Evolutionary conservation across 805 yeast species (phyloP).

Genomic region (Torulaspora delbrueckii): DNA sequence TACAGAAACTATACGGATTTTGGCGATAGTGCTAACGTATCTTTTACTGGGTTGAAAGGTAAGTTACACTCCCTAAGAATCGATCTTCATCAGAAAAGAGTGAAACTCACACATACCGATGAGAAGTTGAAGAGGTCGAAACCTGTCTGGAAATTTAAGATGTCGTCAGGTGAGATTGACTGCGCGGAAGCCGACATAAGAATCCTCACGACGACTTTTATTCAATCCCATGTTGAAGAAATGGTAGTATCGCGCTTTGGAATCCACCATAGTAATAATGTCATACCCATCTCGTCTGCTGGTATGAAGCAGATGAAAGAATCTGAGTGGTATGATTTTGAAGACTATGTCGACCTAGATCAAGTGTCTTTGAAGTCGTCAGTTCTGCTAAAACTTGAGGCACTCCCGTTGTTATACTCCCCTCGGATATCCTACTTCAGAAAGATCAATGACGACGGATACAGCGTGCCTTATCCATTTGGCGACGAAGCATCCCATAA

Average conservation of each 20-base stretch:
- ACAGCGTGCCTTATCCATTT: conserved; percentile 50
- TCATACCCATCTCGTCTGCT: conserved; percentile 5
- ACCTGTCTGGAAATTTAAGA: conserved; percentile 48
- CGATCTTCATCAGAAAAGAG: conserved; percentile 57
- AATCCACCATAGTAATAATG: conserved; percentile 14
- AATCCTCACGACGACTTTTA: conserved; percentile 57
- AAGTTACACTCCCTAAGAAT: conserved; percentile 47
- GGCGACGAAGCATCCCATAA: conserved; percentile 52
- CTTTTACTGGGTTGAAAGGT: conserved; percentile 61
- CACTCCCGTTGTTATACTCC: conserved; percentile 46
- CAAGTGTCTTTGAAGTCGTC: conserved; percentile 39
- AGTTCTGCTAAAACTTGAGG: conserved; percentile 40
- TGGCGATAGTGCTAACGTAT: conserved; percentile 39
- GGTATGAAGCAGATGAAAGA: conserved; percentile 4
- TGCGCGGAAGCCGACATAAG: conserved; percentile 65
- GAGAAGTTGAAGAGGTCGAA: conserved; percentile 44
- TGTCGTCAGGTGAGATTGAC: conserved; percentile 66
- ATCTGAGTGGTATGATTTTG: conserved; percentile 62
- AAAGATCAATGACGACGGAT: conserved; percentile 43
- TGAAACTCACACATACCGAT: conserved; percentile 38
- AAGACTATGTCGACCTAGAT: conserved; percentile 72
- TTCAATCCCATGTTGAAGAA: conserved; percentile 48
- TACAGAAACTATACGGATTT: conserved; percentile 52
- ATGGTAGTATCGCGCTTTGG: conserved; percentile 35
- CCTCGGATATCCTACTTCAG: conserved; percentile 61